Evolutionary conservation across 352 stramenopile genomes (phyloP).

Genomic region (Blastocystis sp.): DNA sequence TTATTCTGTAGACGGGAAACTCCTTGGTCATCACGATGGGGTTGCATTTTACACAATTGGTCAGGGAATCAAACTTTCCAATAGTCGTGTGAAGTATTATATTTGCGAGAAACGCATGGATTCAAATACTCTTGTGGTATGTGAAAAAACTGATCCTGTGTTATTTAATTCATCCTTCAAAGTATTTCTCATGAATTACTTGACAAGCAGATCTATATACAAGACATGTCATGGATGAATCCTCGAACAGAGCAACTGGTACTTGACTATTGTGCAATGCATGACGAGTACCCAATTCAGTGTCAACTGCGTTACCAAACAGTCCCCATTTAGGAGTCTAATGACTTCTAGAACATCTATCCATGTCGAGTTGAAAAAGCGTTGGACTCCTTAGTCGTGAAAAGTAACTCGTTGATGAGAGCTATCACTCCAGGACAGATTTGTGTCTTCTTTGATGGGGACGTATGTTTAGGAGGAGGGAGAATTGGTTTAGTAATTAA

Average conservation of each 20-base stretch:
- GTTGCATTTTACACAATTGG: conserved; percentile 86
- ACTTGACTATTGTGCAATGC: conserved; percentile 76
- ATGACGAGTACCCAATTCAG: conserved; percentile 74
- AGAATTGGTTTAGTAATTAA: conserved; percentile 38
- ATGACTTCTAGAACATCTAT: conserved; percentile 73
- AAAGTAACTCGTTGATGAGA: conserved; percentile 80
- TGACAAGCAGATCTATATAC: conserved; percentile 76
- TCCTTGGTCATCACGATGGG: conserved; percentile 78
- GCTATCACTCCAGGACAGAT: conserved; percentile 80
- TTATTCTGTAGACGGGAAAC: conserved; percentile 75
- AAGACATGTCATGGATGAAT: conserved; percentile 81
- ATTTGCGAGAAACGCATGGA: conserved; percentile 71
- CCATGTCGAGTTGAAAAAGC: conserved; percentile 70
- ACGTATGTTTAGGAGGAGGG: conserved; percentile 73
- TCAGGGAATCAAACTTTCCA: conserved; percentile 84
- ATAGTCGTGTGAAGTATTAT: conserved; percentile 83
- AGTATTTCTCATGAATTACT: conserved; percentile 73
- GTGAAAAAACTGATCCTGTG: background rate
- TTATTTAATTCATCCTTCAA: background rate
- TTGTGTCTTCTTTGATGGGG: conserved; percentile 79
- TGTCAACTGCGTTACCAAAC: conserved; percentile 82
- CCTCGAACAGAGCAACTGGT: conserved; percentile 83
- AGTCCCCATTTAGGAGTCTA: conserved; percentile 74
- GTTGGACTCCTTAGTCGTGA: conserved; percentile 72
- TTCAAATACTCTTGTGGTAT: conserved; percentile 27